Evolutionary conservation across 208 protist genomes (phyloP).

Genomic region (Wallacemonas sp.): DNA sequence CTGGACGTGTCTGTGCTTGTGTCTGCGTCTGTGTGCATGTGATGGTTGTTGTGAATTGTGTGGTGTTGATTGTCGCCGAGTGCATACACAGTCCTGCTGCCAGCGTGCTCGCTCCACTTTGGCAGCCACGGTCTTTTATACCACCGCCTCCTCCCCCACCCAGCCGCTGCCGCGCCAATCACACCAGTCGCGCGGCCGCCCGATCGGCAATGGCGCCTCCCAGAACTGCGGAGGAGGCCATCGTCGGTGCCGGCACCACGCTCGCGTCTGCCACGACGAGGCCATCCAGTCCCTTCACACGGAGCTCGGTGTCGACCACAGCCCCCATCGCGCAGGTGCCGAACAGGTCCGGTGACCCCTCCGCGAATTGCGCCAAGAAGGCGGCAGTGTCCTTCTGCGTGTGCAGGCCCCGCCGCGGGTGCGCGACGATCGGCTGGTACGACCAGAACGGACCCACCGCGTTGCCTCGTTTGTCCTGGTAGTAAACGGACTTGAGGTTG

Average conservation of each 20-base stretch:
- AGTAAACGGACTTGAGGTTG: slow-evolving; percentile 42
- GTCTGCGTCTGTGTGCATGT: too few species aligned
- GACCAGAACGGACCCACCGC: slow-evolving; percentile 50
- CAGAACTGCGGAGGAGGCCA: slow-evolving; percentile 51
- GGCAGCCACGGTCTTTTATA: too few species aligned
- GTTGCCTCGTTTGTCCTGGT: slow-evolving; percentile 26
- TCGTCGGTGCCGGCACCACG: slow-evolving; percentile 69
- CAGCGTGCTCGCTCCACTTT: too few species aligned
- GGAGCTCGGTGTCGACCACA: slow-evolving; percentile 53
- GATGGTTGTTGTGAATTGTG: too few species aligned
- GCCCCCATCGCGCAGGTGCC: slow-evolving; percentile 73
- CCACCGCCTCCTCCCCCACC: too few species aligned
- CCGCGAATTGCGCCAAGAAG: slow-evolving; percentile 49
- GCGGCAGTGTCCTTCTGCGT: slow-evolving; percentile 51
- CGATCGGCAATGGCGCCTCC: slow-evolving; percentile 56
- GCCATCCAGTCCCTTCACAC: slow-evolving; percentile 53
- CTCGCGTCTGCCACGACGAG: slow-evolving; percentile 64
- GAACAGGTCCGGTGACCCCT: slow-evolving; percentile 41
- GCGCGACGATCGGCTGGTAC: slow-evolving; percentile 31
- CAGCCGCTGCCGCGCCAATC: too few species aligned
- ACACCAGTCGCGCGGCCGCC: slow-evolving; percentile 38
- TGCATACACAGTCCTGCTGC: too few species aligned
- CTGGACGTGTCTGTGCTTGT: too few species aligned
- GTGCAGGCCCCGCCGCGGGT: slow-evolving; percentile 33
- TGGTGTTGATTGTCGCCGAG: too few species aligned